Evolutionary conservation across 2,329 filamentous ascomycete genomes (phyloP).

Genomic region (Botrytis byssoidea): DNA sequence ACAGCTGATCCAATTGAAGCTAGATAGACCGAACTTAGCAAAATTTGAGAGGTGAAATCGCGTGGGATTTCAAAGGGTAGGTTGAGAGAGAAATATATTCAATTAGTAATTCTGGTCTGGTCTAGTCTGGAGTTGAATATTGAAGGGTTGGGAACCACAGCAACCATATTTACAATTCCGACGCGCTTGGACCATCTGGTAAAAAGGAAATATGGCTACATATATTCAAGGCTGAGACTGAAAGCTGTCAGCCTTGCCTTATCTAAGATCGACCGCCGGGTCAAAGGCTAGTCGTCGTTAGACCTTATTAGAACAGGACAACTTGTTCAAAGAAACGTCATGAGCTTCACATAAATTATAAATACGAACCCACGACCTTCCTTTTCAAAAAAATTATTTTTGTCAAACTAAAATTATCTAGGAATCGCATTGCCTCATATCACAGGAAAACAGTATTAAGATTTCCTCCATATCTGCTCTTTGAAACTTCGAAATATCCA

Average conservation of each 20-base stretch:
- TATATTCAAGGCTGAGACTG: not conserved
- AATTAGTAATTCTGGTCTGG: not conserved
- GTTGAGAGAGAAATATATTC: not conserved
- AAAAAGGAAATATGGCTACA: not conserved
- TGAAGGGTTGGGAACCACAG: not conserved
- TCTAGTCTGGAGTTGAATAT: not conserved
- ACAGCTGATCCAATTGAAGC: not conserved
- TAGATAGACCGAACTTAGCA: not conserved
- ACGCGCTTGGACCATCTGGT: not conserved
- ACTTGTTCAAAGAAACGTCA: slow-evolving; percentile 15
- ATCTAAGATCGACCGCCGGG: not conserved
- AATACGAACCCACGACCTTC: slow-evolving; percentile 1
- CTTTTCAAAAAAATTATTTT: not conserved
- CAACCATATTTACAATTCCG: slow-evolving; percentile 6
- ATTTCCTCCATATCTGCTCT: not conserved
- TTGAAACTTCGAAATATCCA: not conserved
- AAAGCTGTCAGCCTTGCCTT: not conserved
- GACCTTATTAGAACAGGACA: slow-evolving; percentile 17
- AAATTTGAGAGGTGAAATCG: no score
- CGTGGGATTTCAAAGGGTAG: not conserved
- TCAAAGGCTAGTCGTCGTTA: not conserved
- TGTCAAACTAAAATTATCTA: not conserved
- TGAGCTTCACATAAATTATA: not conserved
- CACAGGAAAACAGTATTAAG: not conserved
- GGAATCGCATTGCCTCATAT: not conserved